Base-by-base conservation (phyloP, 2,329 filamentous ascomycete genomes). In the Chaetomium sp. region DNA sequence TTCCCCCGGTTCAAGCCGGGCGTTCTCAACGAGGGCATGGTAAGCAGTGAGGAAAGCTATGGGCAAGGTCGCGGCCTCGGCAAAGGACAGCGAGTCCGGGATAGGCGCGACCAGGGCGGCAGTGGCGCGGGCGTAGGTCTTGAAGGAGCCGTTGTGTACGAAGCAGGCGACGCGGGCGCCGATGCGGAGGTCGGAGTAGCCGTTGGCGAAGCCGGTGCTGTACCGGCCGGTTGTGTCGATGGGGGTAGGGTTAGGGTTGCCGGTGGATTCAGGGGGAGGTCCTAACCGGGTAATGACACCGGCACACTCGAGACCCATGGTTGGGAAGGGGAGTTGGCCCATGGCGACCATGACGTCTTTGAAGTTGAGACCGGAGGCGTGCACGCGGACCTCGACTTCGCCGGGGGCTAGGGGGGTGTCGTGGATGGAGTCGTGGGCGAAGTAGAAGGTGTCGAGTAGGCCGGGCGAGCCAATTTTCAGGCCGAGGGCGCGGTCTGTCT, bases 1-100 rank as follows among this genome's bases (percentile, higher is more conserved):
- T 48, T 69, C 63, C 11, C 52, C 55, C 4, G 32, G 6, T 3
- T 58, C 32, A 0, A 67, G 27, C 1, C 44, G 42, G 1, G 63
- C 66, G 2, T 66, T 57, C 2, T 51, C 58, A 32, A 65, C 53
- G 4, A 70, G 53, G 2, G 62, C 66, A 41, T 67, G 53, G 6
- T 52, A 67, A 7, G 41, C 67, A 61, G 34, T 61, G 19, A 27
- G 47, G 54, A 46, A 62, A 63, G 58, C 37, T 1, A 14, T 32
- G 6, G 49, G 49, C 9, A 59, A 54, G 1, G 61, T 58, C 3
- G 48, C 49, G 14, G 62, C 51, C 10, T 61, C 51, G 12, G 65
- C 59, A 14, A 59, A 57, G 6, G 45, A n/a, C 49, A 59, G 49
- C 27, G 5, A 14, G 12, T 33, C 35, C 5, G 55, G 58, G n/a